These are phyloP conservation scores for Caloboletus firmus DNA, from an alignment of 1,284 basidiomycete species.

Conservation along the genomic window DNA sequence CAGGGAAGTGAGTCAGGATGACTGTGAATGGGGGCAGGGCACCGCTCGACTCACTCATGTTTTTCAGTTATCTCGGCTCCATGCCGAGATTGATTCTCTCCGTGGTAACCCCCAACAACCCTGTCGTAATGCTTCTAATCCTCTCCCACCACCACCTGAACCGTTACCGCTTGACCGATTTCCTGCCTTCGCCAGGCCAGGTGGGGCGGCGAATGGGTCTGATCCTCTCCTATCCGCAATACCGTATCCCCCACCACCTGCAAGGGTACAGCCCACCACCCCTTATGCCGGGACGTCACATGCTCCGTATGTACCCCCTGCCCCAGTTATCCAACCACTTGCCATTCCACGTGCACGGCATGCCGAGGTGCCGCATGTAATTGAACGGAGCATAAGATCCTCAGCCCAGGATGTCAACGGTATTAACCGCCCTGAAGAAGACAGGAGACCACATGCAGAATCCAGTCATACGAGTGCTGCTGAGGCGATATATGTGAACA, in stretches of 20 bases:
- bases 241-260: constrained; percentile 32
- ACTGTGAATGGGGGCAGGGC: constrained; percentile 1
- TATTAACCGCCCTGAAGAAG: constrained; percentile 11
- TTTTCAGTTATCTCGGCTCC: constrained; percentile 34
- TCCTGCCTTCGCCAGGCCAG: constrained; percentile 38
- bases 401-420: constrained; percentile 14
- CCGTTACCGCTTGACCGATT: constrained; percentile 44
- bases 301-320: constrained; percentile 11
- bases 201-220: constrained; percentile 16
- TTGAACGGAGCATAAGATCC: constrained; percentile 20
- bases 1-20: constrained; percentile 35
- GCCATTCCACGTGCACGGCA: constrained; percentile 24
- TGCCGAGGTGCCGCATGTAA: constrained; percentile 23
- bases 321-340: constrained; percentile 16
- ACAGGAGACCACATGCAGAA: constrained; percentile 12
- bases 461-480: constrained; percentile 11
- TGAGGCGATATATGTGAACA: constrained; percentile 10
- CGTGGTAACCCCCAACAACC: constrained; percentile 18
- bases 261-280: constrained; percentile 15
- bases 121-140: constrained; percentile 38
- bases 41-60: constrained; percentile 22
- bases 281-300: constrained; percentile 15
- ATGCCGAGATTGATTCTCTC: constrained; percentile 34
- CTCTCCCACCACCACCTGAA: constrained; percentile 50
- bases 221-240: constrained; percentile 24